Evolutionary conservation across 352 stramenopile genomes (phyloP).

Genomic region (Pythium biforme): DNA sequence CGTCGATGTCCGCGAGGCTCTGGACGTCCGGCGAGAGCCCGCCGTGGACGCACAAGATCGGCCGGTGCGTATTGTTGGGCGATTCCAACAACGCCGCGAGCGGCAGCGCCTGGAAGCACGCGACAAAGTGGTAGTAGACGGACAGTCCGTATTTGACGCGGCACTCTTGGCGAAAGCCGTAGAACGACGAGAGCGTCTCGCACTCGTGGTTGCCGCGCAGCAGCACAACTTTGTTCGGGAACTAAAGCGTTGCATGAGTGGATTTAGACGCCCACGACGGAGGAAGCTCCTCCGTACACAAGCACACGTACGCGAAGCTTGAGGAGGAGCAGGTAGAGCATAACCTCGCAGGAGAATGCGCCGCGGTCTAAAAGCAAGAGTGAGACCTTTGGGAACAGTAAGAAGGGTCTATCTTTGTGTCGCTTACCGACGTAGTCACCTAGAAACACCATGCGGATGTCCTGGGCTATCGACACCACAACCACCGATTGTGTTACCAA

Average conservation of each 20-base stretch:
- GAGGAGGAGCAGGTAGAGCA: slow-evolving; percentile 73
- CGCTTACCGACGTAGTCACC: slow-evolving; percentile 72
- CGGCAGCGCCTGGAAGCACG: slow-evolving; percentile 75
- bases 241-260: slow-evolving; percentile 25
- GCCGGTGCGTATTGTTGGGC: slow-evolving; percentile 23
- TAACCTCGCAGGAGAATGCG: slow-evolving; percentile 80
- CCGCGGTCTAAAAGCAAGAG: slow-evolving; percentile 47
- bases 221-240: slow-evolving; percentile 57
- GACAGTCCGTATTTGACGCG: slow-evolving; percentile 79
- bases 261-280: background rate
- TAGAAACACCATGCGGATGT: slow-evolving; percentile 68
- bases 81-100: slow-evolving; percentile 57
- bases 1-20: slow-evolving; percentile 52
- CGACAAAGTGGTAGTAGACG: slow-evolving; percentile 79
- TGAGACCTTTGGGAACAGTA: background rate
- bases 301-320: slow-evolving; percentile 31
- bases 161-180: slow-evolving; percentile 81
- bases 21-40: slow-evolving; percentile 59
- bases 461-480: slow-evolving; percentile 28
- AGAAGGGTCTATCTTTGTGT: background rate
- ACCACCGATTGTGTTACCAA: no score
- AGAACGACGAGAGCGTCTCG: slow-evolving; percentile 85
- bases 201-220: slow-evolving; percentile 84
- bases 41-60: slow-evolving; percentile 72
- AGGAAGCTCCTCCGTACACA: no score